Evolutionary conservation across 2,329 filamentous ascomycete species (phyloP).

Genomic region (Cylindrodendrum hubeiense): DNA sequence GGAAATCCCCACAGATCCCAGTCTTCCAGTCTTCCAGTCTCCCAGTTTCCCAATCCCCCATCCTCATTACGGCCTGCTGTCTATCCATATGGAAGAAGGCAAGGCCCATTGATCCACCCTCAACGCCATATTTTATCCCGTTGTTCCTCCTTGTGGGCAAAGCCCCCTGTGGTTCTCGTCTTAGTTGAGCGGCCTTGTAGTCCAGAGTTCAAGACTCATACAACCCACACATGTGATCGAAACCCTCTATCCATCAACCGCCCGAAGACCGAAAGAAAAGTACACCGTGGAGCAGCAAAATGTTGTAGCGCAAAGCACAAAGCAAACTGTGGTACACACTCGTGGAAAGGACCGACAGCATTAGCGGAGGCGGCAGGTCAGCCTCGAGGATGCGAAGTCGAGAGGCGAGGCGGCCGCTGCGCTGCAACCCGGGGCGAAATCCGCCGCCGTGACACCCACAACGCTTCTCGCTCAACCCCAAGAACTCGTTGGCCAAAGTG

Average conservation of each 20-base stretch:
- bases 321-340: neutral
- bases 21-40: neutral
- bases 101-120: neutral
- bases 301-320: neutral
- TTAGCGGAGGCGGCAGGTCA: neutral
- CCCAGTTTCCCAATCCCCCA: too few relatives aligned
- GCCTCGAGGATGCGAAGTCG: neutral
- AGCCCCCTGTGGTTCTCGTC: neutral
- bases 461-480: constrained; percentile 1
- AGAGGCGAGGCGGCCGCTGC: neutral
- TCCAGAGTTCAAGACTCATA: neutral
- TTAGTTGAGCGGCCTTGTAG: neutral
- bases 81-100: neutral
- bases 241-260: neutral
- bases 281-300: neutral
- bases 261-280: neutral
- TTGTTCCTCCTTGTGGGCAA: neutral
- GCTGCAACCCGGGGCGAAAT: neutral
- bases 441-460: constrained; percentile 3
- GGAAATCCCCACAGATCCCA: neutral
- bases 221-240: neutral
- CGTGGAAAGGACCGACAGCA: neutral
- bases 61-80: too few relatives aligned
- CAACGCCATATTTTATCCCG: neutral
- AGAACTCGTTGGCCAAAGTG: neutral